Conservation (phyloP, 2,329 filamentous ascomycete genomes). For the Chrysoporthe puriensis region DNA sequence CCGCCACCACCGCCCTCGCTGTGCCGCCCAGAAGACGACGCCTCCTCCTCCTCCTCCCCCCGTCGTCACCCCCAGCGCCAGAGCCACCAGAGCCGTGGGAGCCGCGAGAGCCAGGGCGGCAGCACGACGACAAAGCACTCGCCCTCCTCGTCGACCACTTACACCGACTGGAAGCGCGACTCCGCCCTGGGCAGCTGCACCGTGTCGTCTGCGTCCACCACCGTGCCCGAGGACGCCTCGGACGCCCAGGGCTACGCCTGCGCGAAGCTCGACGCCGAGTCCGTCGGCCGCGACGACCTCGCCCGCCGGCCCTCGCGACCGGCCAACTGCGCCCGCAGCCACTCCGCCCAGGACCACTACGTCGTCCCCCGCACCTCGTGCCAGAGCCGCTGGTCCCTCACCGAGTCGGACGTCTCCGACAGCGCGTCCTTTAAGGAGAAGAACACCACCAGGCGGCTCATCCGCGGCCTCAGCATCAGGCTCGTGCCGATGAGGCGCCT, state of each 20-base stretch:
- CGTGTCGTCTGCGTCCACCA: constrained; percentile 45
- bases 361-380: constrained; percentile 14
- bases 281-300: constrained; percentile 11
- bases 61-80: background rate
- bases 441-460: constrained; percentile 20
- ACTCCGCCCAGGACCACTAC: constrained; percentile 22
- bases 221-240: constrained; percentile 30
- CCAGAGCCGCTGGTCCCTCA: constrained; percentile 30
- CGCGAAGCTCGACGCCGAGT: constrained; percentile 19
- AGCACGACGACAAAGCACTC: constrained; percentile 17
- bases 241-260: constrained; percentile 28
- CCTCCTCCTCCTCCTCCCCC: background rate
- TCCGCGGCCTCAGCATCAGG: constrained; percentile 25
- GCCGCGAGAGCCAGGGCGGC: constrained; percentile 37
- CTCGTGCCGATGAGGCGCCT: constrained; percentile 26
- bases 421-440: constrained; percentile 7
- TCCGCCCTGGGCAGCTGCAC: constrained; percentile 54
- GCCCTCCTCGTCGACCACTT: constrained; percentile 34
- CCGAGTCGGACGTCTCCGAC: constrained; percentile 25
- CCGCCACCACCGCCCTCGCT: constrained; percentile 43
- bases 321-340: background rate
- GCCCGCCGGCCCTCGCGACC: constrained; percentile 6
- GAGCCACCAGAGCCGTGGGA: constrained; percentile 30
- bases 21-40: constrained; percentile 43
- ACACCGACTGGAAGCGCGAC: constrained; percentile 56